A percentile compares a stretch with the other conserved stretches of the same genome.
Conservation (phyloP, 139 green algal genomes). For the Mychonastes homosphaera region DNA sequence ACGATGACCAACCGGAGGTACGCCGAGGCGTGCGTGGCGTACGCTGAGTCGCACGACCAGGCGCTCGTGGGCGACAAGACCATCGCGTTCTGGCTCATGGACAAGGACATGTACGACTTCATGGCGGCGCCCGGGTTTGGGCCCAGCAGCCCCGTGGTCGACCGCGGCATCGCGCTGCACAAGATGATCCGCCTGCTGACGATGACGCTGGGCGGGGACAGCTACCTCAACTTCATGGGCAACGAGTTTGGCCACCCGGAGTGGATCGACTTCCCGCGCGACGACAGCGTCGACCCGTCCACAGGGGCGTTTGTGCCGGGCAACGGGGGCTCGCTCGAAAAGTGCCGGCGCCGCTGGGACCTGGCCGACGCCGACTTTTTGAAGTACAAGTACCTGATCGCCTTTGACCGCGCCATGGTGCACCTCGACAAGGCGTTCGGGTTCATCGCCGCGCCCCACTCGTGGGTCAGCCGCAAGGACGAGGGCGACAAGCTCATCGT, state of each 20-base stretch:
- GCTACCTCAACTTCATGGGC: conserved; percentile 97
- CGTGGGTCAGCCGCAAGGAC: conserved; percentile 66
- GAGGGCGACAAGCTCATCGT: conserved; percentile 93
- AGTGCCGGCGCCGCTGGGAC: conserved; percentile 92
- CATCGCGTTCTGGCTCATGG: conserved; percentile 99
- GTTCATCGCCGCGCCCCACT: conserved; percentile 70
- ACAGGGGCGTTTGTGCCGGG: conserved; percentile 77
- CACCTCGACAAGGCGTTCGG: conserved; percentile 90
- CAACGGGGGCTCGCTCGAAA: conserved; percentile 88
- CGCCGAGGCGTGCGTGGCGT: conserved; percentile 83
- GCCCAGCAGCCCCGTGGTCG: conserved; percentile 40
- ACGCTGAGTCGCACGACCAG: conserved; percentile 92
- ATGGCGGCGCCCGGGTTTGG: conserved; percentile 55
- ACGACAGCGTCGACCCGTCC: conserved; percentile 77
- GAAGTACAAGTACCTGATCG: conserved; percentile 82
- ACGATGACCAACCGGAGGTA: conserved; percentile 90
- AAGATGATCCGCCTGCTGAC: conserved; percentile 95
- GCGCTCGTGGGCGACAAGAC: conserved; percentile 96
- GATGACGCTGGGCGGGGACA: conserved; percentile 83
- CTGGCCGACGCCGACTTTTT: conserved; percentile 72
- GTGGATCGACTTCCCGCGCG: conserved; percentile 99
- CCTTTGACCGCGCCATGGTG: conserved; percentile 87
- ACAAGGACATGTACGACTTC: conserved; percentile 95
- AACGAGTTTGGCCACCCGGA: conserved; percentile 94
- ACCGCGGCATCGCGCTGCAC: conserved; percentile 94